These are phyloP conservation scores for Coemansia sp. DNA, from an alignment of 192 early-diverging fungal species.

Conservation along the genomic window DNA sequence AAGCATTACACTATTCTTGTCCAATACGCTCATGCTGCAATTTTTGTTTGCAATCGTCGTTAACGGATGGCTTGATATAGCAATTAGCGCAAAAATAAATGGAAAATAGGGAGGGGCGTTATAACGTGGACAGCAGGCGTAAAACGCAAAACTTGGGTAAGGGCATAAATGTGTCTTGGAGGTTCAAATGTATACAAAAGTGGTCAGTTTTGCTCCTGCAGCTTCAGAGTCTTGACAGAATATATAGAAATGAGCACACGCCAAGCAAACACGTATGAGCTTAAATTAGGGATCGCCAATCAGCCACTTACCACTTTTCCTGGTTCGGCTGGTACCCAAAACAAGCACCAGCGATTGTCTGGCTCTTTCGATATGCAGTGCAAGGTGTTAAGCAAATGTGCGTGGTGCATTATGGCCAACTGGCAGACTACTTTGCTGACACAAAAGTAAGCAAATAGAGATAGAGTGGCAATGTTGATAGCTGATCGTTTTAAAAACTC, in stretches of 20 bases:
- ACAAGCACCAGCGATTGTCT: neutral
- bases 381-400: neutral
- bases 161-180: neutral
- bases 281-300: neutral
- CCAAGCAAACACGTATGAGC: neutral
- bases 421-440: neutral
- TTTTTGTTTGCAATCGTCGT: neutral
- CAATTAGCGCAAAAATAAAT: neutral
- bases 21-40: neutral
- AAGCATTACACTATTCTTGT: neutral
- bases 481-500: neutral
- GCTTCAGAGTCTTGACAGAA: neutral
- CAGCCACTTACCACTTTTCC: neutral
- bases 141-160: neutral
- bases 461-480: constrained; percentile 4
- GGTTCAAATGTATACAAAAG: neutral
- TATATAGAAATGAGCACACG: neutral
- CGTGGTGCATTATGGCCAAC: neutral
- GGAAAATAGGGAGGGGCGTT: neutral
- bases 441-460: neutral
- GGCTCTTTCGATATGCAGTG: constrained; percentile 3
- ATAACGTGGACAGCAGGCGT: neutral
- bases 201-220: neutral
- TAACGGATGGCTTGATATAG: neutral
- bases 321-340: constrained; percentile 1